Percentiles rank a stretch among this genome's conserved stretches.
Evolutionary conservation across 495 filamentous ascomycete genomes (phyloP).

Genomic region (Penicillium canariense): DNA sequence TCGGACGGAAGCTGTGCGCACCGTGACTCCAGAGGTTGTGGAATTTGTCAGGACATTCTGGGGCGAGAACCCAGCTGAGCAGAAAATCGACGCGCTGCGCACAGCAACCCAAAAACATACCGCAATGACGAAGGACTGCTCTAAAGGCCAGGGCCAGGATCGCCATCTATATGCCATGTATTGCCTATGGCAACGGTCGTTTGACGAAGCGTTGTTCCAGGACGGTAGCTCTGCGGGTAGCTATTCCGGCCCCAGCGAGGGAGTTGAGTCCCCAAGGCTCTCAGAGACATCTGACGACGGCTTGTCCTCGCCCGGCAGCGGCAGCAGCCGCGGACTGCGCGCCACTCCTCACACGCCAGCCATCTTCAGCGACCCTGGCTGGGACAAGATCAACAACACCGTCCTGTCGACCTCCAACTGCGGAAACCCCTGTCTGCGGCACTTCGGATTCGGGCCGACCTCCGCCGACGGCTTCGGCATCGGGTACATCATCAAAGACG

Average conservation of each 20-base stretch:
- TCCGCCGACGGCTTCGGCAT: conserved; percentile 96
- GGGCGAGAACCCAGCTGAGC: conserved; percentile 77
- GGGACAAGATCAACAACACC: conserved; percentile 94
- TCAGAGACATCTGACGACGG: conserved; percentile 48
- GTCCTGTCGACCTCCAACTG: conserved; percentile 98
- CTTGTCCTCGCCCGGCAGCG: conserved; percentile 31
- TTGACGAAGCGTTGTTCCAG: conserved; percentile 66
- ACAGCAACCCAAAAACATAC: conserved; percentile 82
- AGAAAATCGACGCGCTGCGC: conserved; percentile 81
- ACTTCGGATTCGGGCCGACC: conserved; percentile 95
- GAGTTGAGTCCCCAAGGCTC: conserved; percentile 53
- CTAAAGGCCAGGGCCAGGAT: conserved; percentile 90
- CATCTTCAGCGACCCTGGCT: conserved; percentile 84
- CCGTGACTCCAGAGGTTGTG: conserved; percentile 75
- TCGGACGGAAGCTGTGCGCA: conserved; percentile 88
- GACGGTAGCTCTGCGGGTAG: conserved; percentile 58
- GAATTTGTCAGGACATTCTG: conserved; percentile 94
- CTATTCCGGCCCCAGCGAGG: conserved; percentile 51
- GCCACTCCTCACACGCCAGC: conserved; percentile 57
- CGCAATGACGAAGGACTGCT: conserved; percentile 77
- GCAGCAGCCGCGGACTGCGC: conserved; percentile 31
- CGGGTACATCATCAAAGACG: conserved; percentile 99
- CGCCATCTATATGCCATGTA: conserved; percentile 92
- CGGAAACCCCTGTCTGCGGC: conserved; percentile 92
- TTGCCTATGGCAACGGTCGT: conserved; percentile 87